Percentiles rank a stretch among this genome's conserved stretches.
Conservation (phyloP, 257 asterid genomes). For the Fraxinus excelsior region DNA sequence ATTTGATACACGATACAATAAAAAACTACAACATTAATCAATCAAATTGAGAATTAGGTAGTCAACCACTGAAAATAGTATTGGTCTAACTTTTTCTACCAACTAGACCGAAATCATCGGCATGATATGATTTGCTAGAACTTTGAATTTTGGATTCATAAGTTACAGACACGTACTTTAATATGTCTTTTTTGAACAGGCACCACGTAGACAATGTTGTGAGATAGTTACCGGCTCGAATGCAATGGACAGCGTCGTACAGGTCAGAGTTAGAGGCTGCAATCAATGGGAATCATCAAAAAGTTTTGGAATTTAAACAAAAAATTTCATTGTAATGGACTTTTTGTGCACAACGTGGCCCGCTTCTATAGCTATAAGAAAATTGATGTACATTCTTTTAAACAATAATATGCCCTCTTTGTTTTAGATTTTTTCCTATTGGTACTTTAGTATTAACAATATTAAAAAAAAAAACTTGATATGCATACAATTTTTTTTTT, state of each 20-base stretch:
- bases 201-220: slow-evolving; percentile 70
- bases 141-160: neutral
- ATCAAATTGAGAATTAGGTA: no score
- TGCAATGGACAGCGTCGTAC: slow-evolving; percentile 30
- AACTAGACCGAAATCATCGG: no score
- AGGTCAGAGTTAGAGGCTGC: slow-evolving; percentile 55
- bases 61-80: no score
- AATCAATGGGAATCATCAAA: slow-evolving; percentile 52
- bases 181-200: slow-evolving; percentile 37
- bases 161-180: slow-evolving; percentile 22
- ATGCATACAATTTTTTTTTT: no score
- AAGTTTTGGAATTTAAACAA: neutral
- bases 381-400: neutral
- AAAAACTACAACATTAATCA: no score
- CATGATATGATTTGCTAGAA: no score
- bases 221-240: slow-evolving; percentile 43
- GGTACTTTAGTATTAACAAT: neutral
- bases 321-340: neutral
- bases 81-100: no score
- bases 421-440: neutral
- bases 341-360: slow-evolving; percentile 16
- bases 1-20: no score
- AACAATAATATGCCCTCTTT: neutral
- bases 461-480: no score
- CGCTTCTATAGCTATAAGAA: neutral